Conservation (phyloP, 768 basidiomycete genomes). For the Mycena polygramma region DNA sequence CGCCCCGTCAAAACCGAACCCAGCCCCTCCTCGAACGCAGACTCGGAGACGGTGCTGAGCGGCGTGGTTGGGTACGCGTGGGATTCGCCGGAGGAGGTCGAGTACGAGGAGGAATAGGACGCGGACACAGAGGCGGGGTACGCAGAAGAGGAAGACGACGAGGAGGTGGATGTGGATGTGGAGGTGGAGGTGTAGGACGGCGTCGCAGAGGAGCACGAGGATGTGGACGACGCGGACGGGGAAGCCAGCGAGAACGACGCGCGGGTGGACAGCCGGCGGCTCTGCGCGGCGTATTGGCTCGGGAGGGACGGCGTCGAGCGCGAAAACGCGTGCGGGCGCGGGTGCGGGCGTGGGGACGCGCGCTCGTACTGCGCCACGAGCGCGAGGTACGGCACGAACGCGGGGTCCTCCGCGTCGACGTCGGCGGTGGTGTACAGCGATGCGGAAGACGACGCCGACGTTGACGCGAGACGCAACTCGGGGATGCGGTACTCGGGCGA, state of each 20-base stretch:
- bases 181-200: no score
- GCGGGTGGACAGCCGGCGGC: background rate
- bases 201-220: background rate
- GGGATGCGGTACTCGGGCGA: conserved; percentile 27
- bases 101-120: no score
- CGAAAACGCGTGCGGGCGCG: background rate
- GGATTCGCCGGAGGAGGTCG: no score
- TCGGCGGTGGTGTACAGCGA: no score
- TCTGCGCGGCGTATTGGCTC: background rate
- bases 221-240: background rate
- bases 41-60: no score
- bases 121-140: no score
- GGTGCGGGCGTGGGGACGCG: background rate
- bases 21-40: no score
- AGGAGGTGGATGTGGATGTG: background rate
- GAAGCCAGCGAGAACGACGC: background rate
- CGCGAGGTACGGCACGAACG: conserved; percentile 26
- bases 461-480: conserved; percentile 6
- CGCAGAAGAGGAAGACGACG: no score
- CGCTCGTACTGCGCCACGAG: conserved; percentile 28
- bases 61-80: no score
- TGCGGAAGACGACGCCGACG: background rate
- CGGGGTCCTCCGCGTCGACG: background rate
- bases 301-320: conserved; percentile 17
- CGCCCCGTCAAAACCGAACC: no score